Conservation (phyloP, 2,329 filamentous ascomycete species). For the Pestalotiopsis sp. region DNA sequence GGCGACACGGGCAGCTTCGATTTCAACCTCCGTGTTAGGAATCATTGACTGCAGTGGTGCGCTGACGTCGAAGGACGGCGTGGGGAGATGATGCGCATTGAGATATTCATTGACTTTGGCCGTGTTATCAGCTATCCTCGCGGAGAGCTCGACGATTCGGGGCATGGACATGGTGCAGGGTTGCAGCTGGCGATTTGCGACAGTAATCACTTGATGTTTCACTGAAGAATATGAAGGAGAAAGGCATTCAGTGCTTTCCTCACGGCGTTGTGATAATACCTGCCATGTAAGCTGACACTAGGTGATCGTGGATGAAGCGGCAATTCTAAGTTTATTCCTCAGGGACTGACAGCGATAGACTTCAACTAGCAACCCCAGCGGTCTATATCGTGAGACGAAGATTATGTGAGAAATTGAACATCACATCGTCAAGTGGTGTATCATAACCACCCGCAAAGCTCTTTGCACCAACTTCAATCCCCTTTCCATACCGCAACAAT, state of each 20-base stretch:
- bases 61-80: constrained; percentile 19
- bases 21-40: constrained; percentile 9
- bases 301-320: not conserved
- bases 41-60: constrained; percentile 12
- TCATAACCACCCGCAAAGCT: no score
- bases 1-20: constrained; percentile 14
- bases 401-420: not conserved
- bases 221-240: no score
- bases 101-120: constrained; percentile 20
- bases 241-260: not conserved
- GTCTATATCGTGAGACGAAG: not conserved
- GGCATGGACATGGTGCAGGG: not conserved
- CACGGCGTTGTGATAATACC: not conserved
- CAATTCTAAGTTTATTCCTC: not conserved
- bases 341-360: not conserved
- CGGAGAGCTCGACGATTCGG: not conserved
- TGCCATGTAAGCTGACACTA: not conserved
- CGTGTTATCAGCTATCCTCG: constrained; percentile 20
- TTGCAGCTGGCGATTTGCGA: no score
- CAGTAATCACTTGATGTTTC: no score
- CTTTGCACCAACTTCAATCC: not conserved
- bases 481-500: not conserved
- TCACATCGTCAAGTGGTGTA: not conserved
- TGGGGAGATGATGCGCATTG: constrained; percentile 14
- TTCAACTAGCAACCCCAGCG: not conserved